Percentiles rank a stretch among this genome's conserved stretches.
phyloP scores from a whole-genome alignment of 768 basidiomycete species.

The Gymnopilus junonius region DNA sequence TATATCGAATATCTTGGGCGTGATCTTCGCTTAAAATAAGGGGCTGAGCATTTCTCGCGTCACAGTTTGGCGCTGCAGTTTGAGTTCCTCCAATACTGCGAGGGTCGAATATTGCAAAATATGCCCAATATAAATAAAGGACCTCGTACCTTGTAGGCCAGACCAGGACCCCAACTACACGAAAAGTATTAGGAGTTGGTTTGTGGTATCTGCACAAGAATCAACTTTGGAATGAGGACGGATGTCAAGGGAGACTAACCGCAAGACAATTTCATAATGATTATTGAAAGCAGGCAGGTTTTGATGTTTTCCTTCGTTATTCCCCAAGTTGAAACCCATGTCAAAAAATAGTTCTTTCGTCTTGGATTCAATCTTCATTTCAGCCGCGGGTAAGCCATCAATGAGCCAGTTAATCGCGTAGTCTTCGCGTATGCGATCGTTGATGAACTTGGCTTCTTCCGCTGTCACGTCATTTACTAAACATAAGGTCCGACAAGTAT shows the following conservation, averaged over 20 bases:
- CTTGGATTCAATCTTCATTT: conserved; percentile 83
- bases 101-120: conserved; percentile 1
- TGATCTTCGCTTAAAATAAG: conserved; percentile 65
- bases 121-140: neutral
- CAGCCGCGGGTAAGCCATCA: conserved; percentile 92
- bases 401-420: conserved; percentile 95
- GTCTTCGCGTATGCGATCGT: conserved; percentile 88
- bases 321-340: conserved; percentile 92
- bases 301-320: conserved; percentile 61
- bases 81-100: conserved; percentile 69
- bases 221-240: neutral
- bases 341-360: conserved; percentile 90
- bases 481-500: conserved; percentile 81
- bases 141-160: conserved; percentile 54
- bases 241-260: conserved; percentile 42
- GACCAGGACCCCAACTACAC: conserved; percentile 94
- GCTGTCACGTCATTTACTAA: conserved; percentile 52
- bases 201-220: conserved; percentile 71
- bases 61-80: conserved; percentile 55
- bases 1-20: conserved; percentile 74
- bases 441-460: conserved; percentile 87
- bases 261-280: conserved; percentile 87
- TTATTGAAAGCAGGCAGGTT: conserved; percentile 82
- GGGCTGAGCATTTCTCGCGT: conserved; percentile 41
- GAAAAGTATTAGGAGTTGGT: conserved; percentile 68